Percentiles rank a stretch among this genome's conserved stretches.
phyloP scores from a whole-genome alignment of 345 rosid genomes.

The Mangifera indica region DNA sequence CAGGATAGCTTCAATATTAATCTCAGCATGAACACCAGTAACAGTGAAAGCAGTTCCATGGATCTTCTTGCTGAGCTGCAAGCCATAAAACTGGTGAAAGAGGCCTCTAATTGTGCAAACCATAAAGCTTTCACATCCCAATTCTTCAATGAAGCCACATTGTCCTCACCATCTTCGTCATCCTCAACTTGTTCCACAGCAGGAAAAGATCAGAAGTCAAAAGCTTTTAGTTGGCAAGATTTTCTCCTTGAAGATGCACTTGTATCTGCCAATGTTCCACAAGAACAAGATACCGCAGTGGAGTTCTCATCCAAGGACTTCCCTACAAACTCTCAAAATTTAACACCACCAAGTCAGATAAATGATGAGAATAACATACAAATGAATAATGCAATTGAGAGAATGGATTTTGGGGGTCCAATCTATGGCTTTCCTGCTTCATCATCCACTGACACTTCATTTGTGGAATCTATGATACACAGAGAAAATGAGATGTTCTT shows the following conservation, averaged over 20 bases:
- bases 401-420: conserved; percentile 14
- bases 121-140: conserved; percentile 21
- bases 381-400: conserved; percentile 16
- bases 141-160: conserved; percentile 31
- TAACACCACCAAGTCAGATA: conserved; percentile 3
- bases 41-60: conserved; percentile 28
- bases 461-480: conserved; percentile 66
- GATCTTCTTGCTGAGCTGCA: conserved; percentile 76
- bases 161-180: conserved; percentile 35
- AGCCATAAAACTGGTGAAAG: conserved; percentile 66
- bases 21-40: conserved; percentile 11
- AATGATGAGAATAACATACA: background rate
- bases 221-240: conserved; percentile 70
- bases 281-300: conserved; percentile 21
- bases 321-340: conserved; percentile 19
- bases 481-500: conserved; percentile 63
- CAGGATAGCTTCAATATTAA: conserved; percentile 23
- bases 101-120: conserved; percentile 39
- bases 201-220: conserved; percentile 37
- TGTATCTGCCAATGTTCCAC: conserved; percentile 26
- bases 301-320: conserved; percentile 32
- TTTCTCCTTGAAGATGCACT: conserved; percentile 67
- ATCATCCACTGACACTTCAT: conserved; percentile 38
- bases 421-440: conserved; percentile 22
- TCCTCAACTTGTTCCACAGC: conserved; percentile 61